Evolutionary conservation across 2,329 filamentous ascomycete genomes (phyloP).

Genomic region (Colletotrichum tropicicola): DNA sequence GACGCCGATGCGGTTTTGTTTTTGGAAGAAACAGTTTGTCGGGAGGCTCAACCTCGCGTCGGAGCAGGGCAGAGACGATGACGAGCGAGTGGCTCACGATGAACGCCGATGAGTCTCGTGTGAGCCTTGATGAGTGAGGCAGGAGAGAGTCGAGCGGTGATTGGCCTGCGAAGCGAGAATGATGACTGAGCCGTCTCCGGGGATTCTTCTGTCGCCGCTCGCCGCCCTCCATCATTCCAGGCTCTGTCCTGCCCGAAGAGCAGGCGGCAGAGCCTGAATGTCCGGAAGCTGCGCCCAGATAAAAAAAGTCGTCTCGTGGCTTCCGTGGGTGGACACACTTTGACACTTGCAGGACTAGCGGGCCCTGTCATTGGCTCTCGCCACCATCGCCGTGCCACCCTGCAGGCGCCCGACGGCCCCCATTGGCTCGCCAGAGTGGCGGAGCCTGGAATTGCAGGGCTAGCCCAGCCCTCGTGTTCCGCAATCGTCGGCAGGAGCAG

Average conservation of each 20-base stretch:
- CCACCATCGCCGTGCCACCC: neutral
- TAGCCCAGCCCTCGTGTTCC: constrained; percentile 18
- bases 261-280: neutral
- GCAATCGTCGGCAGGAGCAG: neutral
- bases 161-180: constrained; percentile 5
- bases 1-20: neutral
- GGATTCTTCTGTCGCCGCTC: neutral
- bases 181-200: constrained; percentile 4
- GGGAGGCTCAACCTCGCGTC: neutral
- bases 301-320: constrained; percentile 26
- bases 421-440: constrained; percentile 30
- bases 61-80: neutral
- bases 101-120: constrained; percentile 10
- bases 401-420: neutral
- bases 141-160: neutral
- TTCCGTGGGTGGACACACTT: constrained; percentile 15
- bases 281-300: neutral
- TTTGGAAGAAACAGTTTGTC: neutral
- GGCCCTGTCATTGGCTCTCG: neutral
- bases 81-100: neutral
- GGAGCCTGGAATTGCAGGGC: constrained; percentile 12
- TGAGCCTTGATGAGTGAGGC: neutral
- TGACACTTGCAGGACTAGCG: constrained; percentile 6
- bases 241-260: neutral
- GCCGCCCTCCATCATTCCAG: neutral